Evolutionary conservation across 2,329 filamentous ascomycete genomes (phyloP), one percentile per base, ranked within the genome.

Genomic region (Epichloe scottii): DNA sequence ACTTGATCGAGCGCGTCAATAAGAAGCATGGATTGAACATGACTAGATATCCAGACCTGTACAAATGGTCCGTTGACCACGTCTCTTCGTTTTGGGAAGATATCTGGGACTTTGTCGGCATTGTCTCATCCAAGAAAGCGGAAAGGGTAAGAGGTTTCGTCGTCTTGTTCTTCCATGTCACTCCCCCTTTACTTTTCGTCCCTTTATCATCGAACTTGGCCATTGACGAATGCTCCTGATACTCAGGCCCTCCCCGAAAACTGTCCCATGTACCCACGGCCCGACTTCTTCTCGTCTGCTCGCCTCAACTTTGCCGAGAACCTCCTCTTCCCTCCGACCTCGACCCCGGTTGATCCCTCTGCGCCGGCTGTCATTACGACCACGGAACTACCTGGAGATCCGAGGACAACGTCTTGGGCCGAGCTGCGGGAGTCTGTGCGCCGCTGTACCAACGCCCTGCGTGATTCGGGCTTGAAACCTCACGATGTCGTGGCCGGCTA

Each of bases 291-390:
- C 66, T 67, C 81, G 51, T 84, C 84, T 10, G 79, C 87, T 14
- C 81, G 74, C 52, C 74, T 97, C 57, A 98, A 97, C 67, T 97
- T 96, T 64, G 90, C 91, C 26, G 88, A 97, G 70, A 98, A 98
- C 65, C 74, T 97, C 50, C 80, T 98, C 3, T 96, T 84, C 65
- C 91, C 91, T 3, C 74, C 73, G 47, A 60, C 62, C 3, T 48
- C 56, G 42, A 57, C 60, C 37, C 53, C 62, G 26, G 54, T 66
- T 35, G 70, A 84, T 55, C 77, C 83, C 48, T 67, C 80, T 44
- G 73, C 77, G 4, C 68, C 79, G 6, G 90, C 90, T 17, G 76
- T 95, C 44, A 85, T 96, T 59, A 87, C 85, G 26, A 84, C 81
- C 4, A 95, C 89, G 11, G 91, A 97, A 69, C 66, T 73, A 15